phyloP scores from a whole-genome alignment of 495 filamentous ascomycete species.

The Aspergillus nanangensis region DNA sequence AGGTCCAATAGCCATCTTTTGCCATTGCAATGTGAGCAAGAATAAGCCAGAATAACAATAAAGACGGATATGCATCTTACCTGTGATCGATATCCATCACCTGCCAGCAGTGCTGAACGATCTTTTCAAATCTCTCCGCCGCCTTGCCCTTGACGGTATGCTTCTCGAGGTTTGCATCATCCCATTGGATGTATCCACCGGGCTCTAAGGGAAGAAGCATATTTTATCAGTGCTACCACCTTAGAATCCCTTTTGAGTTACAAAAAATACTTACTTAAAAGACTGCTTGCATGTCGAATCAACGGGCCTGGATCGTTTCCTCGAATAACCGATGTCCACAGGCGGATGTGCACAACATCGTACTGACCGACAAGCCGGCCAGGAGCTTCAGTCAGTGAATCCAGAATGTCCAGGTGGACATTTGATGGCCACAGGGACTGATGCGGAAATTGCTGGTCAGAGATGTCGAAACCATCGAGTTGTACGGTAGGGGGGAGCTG shows the following conservation, averaged over 20 bases:
- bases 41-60: neutral
- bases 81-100: constrained; percentile 8
- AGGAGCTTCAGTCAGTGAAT: neutral
- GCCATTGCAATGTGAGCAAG: too few species aligned
- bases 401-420: neutral
- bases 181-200: constrained; percentile 29
- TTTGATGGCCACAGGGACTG: neutral
- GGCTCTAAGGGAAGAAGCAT: constrained; percentile 19
- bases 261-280: too few species aligned
- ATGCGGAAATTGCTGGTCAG: neutral
- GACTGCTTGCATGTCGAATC: too few species aligned
- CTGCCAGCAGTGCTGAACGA: constrained; percentile 2
- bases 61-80: neutral
- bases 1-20: constrained; percentile 9
- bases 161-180: constrained; percentile 20
- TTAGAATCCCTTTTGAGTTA: too few species aligned
- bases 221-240: too few species aligned
- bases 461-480: constrained; percentile 1
- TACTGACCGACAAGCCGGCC: neutral
- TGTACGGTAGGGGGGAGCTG: neutral
- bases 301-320: neutral
- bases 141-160: constrained; percentile 6
- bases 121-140: constrained; percentile 6
- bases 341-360: neutral
- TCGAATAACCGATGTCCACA: neutral